A percentile compares a stretch with the other conserved stretches of the same genome.
These are phyloP conservation scores for Hanseniaspora nectarophila DNA, from an alignment of 805 yeast genomes.

Conservation along the genomic window DNA sequence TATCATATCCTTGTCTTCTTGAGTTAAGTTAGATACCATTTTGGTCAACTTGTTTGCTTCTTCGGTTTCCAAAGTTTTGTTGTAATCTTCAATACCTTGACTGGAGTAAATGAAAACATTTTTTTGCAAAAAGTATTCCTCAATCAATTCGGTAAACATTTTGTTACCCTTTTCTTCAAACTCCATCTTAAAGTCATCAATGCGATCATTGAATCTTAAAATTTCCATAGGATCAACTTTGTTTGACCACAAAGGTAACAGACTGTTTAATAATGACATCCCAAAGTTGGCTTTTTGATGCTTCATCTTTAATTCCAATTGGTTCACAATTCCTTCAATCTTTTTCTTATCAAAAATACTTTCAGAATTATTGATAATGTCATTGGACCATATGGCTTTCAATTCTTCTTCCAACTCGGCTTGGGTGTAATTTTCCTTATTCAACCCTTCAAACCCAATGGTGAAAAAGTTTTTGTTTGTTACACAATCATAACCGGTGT, in stretches of 20 bases:
- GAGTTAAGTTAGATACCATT: constrained; percentile 36
- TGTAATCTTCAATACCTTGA: constrained; percentile 55
- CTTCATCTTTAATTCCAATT: constrained; percentile 68
- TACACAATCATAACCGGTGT: constrained; percentile 75
- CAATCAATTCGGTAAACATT: constrained; percentile 50
- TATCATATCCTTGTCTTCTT: constrained; percentile 46
- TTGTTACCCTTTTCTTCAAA: constrained; percentile 40
- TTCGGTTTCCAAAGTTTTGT: constrained; percentile 38
- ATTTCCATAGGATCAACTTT: constrained; percentile 61
- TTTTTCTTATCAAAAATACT: constrained; percentile 25
- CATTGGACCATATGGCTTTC: constrained; percentile 23
- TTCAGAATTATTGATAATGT: constrained; percentile 31
- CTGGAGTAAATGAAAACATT: constrained; percentile 63
- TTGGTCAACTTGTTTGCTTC: constrained; percentile 43
- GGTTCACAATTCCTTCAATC: constrained; percentile 80
- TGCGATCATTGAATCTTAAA: constrained; percentile 51
- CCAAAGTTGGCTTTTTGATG: constrained; percentile 89
- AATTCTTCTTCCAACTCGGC: constrained; percentile 39
- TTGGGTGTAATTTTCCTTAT: constrained; percentile 35
- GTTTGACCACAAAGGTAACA: constrained; percentile 81
- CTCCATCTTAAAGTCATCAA: constrained; percentile 51
- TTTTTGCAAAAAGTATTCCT: constrained; percentile 38
- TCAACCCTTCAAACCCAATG: constrained; percentile 73
- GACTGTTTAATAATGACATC: constrained; percentile 53
- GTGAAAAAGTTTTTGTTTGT: constrained; percentile 70